phyloP scores from a whole-genome alignment of 495 filamentous ascomycete species.

The Tuber borchii region DNA sequence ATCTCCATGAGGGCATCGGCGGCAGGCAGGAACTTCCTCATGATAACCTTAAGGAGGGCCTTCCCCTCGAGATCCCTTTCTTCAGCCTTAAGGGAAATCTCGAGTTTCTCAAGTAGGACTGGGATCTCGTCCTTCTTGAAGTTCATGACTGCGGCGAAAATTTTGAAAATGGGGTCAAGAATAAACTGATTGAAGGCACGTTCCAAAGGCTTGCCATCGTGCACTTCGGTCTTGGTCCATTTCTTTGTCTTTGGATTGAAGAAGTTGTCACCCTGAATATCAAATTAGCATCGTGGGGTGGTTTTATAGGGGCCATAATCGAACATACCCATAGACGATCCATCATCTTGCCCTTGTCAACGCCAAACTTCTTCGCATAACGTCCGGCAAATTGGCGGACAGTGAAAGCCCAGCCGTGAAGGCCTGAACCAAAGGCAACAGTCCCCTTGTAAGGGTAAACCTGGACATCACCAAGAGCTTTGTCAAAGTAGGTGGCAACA shows the following conservation, averaged over 20 bases:
- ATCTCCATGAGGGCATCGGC: slow-evolving; percentile 98
- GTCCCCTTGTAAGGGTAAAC: slow-evolving; percentile 95
- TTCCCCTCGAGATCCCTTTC: slow-evolving; percentile 96
- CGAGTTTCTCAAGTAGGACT: slow-evolving; percentile 78
- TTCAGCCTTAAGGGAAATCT: slow-evolving; percentile 75
- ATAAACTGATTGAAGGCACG: slow-evolving; percentile 99
- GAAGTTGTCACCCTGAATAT: slow-evolving; percentile 81
- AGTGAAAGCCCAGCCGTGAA: slow-evolving; percentile 99
- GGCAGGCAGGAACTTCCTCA: slow-evolving; percentile 96
- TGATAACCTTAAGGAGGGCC: slow-evolving; percentile 89
- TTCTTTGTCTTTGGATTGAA: slow-evolving; percentile 99
- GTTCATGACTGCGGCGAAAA: slow-evolving; percentile 93
- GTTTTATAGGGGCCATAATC: neutral
- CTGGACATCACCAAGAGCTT: slow-evolving; percentile 92
- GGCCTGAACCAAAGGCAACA: slow-evolving; percentile 98
- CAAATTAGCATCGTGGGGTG: slow-evolving; percentile 29
- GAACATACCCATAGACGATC: slow-evolving; percentile 89
- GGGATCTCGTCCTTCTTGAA: slow-evolving; percentile 92
- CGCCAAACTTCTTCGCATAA: slow-evolving; percentile 99
- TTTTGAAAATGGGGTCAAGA: slow-evolving; percentile 97
- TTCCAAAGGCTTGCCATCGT: slow-evolving; percentile 83
- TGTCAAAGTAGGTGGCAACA: slow-evolving; percentile 98
- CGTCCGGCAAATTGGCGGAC: slow-evolving; percentile 93
- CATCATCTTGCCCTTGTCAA: slow-evolving; percentile 99
- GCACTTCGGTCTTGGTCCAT: slow-evolving; percentile 78